Conservation (phyloP, 352 stramenopile species). For the Albugo candida region DNA sequence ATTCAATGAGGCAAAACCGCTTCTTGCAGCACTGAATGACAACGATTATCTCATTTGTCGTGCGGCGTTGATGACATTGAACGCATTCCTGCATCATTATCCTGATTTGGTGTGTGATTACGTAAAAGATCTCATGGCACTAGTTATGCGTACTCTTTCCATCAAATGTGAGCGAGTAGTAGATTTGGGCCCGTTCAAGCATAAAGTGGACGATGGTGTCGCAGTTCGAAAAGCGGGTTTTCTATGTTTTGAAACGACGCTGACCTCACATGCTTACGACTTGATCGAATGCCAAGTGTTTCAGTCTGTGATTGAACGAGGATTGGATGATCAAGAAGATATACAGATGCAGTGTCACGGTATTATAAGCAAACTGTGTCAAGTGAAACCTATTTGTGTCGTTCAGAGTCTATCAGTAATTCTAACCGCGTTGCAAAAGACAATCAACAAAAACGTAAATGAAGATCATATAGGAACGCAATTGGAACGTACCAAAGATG, state of each 20-base stretch:
- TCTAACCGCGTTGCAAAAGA: conserved; percentile 87
- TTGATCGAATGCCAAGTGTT: conserved; percentile 84
- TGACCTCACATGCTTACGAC: no score
- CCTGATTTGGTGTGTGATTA: conserved; percentile 52
- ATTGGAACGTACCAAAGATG: conserved; percentile 89
- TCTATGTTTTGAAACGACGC: conserved; percentile 82
- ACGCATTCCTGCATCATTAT: conserved; percentile 92
- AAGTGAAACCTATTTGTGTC: conserved; percentile 55
- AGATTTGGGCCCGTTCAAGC: conserved; percentile 97
- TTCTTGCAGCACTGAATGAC: conserved; percentile 86
- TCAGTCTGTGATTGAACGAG: conserved; percentile 72
- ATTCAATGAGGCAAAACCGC: conserved; percentile 19
- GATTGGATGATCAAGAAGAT: conserved; percentile 88
- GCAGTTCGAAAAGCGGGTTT: conserved; percentile 82
- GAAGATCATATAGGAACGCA: conserved; percentile 90
- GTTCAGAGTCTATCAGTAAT: conserved; percentile 78
- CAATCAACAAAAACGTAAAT: conserved; percentile 90
- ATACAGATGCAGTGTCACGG: conserved; percentile 94
- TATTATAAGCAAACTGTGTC: conserved; percentile 90
- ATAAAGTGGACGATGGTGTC: conserved; percentile 87
- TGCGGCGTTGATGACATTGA: conserved; percentile 88
- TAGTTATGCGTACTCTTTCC: conserved; percentile 35
- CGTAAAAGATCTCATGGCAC: conserved; percentile 69
- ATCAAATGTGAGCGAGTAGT: conserved; percentile 93
- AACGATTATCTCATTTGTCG: conserved; percentile 90